These are phyloP conservation scores for Priceomyces carsonii DNA, from an alignment of 805 yeast species.

Conservation along the genomic window DNA sequence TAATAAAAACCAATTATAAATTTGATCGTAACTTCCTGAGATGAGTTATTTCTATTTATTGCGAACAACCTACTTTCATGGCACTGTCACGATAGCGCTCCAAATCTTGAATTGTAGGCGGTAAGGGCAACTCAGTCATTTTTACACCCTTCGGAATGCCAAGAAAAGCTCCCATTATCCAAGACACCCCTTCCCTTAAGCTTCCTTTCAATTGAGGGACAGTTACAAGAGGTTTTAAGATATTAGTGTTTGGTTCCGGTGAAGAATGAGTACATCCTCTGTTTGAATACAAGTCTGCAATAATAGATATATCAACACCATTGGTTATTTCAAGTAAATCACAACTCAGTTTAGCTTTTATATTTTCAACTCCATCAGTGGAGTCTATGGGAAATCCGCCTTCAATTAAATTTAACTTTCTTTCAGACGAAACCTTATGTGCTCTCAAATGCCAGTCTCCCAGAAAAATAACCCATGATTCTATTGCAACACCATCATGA, in stretches of 20 bases:
- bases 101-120: background rate
- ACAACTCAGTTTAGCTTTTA: background rate
- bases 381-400: conserved; percentile 12
- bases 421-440: conserved; percentile 8
- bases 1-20: too few species aligned
- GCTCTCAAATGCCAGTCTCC: conserved; percentile 10
- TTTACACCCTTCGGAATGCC: background rate
- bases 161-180: background rate
- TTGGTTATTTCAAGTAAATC: background rate
- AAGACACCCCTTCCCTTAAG: background rate
- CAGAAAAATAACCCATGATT: conserved; percentile 9
- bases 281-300: conserved; percentile 6
- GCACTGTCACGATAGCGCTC: background rate
- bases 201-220: conserved; percentile 12
- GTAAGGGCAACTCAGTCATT: background rate
- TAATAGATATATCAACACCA: conserved; percentile 2
- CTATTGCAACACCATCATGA: conserved; percentile 7
- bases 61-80: background rate
- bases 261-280: conserved; percentile 6
- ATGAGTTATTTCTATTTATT: background rate
- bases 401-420: conserved; percentile 9
- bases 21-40: too few species aligned
- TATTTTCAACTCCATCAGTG: background rate
- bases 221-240: conserved; percentile 8
- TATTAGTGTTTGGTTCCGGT: conserved; percentile 14